Base-by-base conservation (phyloP, 2,329 filamentous ascomycete species). In the Pseudopithomyces chartarum region DNA sequence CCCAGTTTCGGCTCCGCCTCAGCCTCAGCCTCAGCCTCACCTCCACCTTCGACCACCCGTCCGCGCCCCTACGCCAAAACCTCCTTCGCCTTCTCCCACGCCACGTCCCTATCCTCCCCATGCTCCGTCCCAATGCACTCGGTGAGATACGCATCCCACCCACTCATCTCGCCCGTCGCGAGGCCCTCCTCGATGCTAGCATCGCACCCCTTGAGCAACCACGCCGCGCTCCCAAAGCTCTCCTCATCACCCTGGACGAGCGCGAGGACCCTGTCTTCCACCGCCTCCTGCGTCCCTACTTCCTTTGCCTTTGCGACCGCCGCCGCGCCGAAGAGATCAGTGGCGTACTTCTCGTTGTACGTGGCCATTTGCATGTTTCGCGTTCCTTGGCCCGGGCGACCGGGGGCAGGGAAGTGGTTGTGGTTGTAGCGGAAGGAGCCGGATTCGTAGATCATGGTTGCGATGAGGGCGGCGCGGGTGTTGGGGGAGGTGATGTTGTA, bases 381-480 rank as follows among this genome's bases (percentile, higher is more conserved):
- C 0, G 90, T 92, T 22, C 90, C 90, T 73, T 93, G 89, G 8
- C 90, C 90, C 0, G 87, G 81, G 0, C 77, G 69, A n/a, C 81
- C 83, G 1, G 60, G 79, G 40, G 15, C 74, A 0, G 83, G 83
- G 77, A 73, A 83, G 65, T 86, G 79, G 76, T 92, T 91, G 73
- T 81, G 83, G 75, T 88, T 90, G 82, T 85, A 93, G 66, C 84
- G 81, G 77, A 93, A 90, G 60, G 87, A 82, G 20, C 55, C 85
- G 1, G 85, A 86, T 78, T 96, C 92, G 69, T 87, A 87, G 11
- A 88, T 85, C 78, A 91, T 89, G 68, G 92, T 80, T 12, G 87
- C 81, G 42, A 95, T 69, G 15, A 93, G 74, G 20, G 87, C 90
- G 6, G 90, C 90, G 69, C 90, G 87, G 64, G 89, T 85, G 20